Base-by-base conservation (phyloP, 306 rosid genomes). In the Cicer bijugum region DNA sequence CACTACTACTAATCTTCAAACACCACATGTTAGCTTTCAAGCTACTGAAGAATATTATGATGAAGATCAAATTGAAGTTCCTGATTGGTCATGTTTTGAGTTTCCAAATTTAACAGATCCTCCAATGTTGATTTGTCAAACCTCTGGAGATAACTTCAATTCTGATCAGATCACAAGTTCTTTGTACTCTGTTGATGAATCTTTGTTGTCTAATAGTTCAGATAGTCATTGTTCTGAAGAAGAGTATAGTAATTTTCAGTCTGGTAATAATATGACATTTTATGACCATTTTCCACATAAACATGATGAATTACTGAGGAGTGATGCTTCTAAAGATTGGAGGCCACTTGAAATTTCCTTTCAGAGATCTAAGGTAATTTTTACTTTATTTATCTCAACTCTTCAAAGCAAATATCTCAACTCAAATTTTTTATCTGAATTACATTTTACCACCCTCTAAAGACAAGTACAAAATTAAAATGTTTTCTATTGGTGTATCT, bases 341-440 rank as follows among this genome's bases (percentile, higher is more conserved):
- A 72, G 44, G 56, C 77, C 71, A 45, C 2, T 39, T 46, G 42
- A 70, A 52, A 76, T 80, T 77, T 77, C 67, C 43, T 80, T 77
- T 43, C 84, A 80, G 50, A 73, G 57, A 73, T 80, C 58, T 56
- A 77, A 80, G 87, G 87, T 84, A 64, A 43, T 17, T 52, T 43
- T 64, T 72, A 37, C 37, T 56, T 69, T 57, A 69, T 82, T 44
- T 33, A 28, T 0, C 4, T 4, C 0, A 2, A 28, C 4, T 4
- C 33, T 28, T 4, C 2, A 28, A 28, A 28, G 33, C 33, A 28
- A 28, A 28, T 28, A 28, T 28, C 33, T 28, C 33, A 28, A 28
- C 33, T 28, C 33, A 4, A 28, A 4, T 28, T 28, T 28, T 28
- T 28, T 28, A 28, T 28, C 4, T 28, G 33, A 28, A 28, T 28